phyloP scores from a whole-genome alignment of 257 asterid genomes.

The Fraxinus quadrangulata region DNA sequence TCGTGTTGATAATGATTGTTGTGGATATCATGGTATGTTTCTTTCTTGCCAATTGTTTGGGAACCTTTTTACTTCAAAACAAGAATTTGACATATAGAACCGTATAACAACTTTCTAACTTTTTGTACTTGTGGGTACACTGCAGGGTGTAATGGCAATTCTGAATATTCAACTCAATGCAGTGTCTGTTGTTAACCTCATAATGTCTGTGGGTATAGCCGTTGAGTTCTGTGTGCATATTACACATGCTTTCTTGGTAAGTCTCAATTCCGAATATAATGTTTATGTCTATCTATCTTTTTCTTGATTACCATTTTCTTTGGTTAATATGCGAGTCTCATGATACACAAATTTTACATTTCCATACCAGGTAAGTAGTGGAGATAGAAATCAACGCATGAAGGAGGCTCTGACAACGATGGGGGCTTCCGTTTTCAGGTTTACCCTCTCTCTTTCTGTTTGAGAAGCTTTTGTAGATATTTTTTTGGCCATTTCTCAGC shows the following conservation, averaged over 20 bases:
- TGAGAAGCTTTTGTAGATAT: neutral
- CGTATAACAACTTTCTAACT: slow-evolving; percentile 2
- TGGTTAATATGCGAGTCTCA: slow-evolving; percentile 9
- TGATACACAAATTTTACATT: slow-evolving; percentile 14
- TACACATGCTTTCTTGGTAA: slow-evolving; percentile 96
- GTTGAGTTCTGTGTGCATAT: slow-evolving; percentile 97
- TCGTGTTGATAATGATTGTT: slow-evolving; percentile 82
- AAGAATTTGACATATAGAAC: neutral
- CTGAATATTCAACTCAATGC: slow-evolving; percentile 90
- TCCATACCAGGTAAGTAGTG: slow-evolving; percentile 68
- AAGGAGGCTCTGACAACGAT: slow-evolving; percentile 84
- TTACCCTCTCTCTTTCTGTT: slow-evolving; percentile 17
- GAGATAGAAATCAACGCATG: slow-evolving; percentile 94
- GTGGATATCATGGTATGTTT: slow-evolving; percentile 86
- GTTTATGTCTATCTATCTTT: neutral
- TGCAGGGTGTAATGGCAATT: slow-evolving; percentile 95
- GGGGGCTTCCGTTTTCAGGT: slow-evolving; percentile 99
- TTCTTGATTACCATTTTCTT: neutral
- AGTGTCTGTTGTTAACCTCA: slow-evolving; percentile 91
- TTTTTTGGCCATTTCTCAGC: neutral
- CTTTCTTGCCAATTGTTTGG: slow-evolving; percentile 4
- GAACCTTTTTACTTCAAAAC: neutral
- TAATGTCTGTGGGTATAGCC: slow-evolving; percentile 96
- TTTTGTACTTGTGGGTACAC: neutral
- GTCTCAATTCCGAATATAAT: slow-evolving; percentile 27